Percentiles rank a stretch among this genome's conserved stretches.
phyloP scores from a whole-genome alignment of 116 monocot genomes.

The Cymodocea nodosa region DNA sequence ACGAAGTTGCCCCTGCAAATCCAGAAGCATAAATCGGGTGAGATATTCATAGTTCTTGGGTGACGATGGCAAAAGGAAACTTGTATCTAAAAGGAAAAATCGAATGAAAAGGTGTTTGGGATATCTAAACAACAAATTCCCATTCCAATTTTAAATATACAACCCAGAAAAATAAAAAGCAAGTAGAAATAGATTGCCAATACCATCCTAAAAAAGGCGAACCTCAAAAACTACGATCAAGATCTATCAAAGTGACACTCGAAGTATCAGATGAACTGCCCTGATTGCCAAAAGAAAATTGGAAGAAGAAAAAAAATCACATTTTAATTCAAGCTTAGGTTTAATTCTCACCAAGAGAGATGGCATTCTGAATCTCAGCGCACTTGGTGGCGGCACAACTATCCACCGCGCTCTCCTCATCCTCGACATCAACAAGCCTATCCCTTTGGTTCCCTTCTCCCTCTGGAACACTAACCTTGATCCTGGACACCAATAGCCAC shows the following conservation, averaged over 20 bases:
- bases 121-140: background rate
- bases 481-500: constrained; percentile 70
- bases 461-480: constrained; percentile 25
- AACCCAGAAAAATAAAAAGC: background rate
- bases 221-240: background rate
- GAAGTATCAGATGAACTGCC: background rate
- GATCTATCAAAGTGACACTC: background rate
- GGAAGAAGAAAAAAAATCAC: background rate
- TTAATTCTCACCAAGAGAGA: constrained; percentile 43
- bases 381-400: constrained; percentile 53
- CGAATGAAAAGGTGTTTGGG: background rate
- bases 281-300: background rate
- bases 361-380: constrained; percentile 85
- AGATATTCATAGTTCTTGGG: too few species aligned
- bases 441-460: constrained; percentile 31
- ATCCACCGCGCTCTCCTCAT: constrained; percentile 58
- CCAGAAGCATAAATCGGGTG: too few species aligned
- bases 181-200: background rate
- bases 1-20: constrained; percentile 26
- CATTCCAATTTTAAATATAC: too few species aligned
- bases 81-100: too few species aligned
- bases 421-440: constrained; percentile 24
- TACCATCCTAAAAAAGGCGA: too few species aligned
- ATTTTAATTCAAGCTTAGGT: background rate
- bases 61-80: too few species aligned